phyloP scores from a whole-genome alignment of 768 basidiomycete genomes.

The Nevesoporus exiguus region DNA sequence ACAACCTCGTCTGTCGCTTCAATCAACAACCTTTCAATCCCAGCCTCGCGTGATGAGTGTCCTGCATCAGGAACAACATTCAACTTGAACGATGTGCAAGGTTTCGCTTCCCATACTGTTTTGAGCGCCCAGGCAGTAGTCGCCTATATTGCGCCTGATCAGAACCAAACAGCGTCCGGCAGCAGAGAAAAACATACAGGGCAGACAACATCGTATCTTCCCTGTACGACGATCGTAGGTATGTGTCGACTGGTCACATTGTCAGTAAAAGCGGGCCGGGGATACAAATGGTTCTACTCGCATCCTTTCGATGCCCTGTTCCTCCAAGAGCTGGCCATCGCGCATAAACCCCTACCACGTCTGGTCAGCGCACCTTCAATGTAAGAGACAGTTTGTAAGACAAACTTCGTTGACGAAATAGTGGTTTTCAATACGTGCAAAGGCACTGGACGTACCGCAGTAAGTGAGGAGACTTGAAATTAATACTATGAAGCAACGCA shows the following conservation, averaged over 20 bases:
- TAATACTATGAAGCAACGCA: constrained; percentile 33
- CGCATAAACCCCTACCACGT: constrained; percentile 71
- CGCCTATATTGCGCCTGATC: constrained; percentile 41
- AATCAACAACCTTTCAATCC: constrained; percentile 65
- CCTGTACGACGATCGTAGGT: constrained; percentile 78
- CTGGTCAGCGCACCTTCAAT: constrained; percentile 2
- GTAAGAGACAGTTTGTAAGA: constrained; percentile 3
- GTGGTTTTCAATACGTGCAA: constrained; percentile 87
- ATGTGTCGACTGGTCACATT: constrained; percentile 69
- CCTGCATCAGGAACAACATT: constrained; percentile 83
- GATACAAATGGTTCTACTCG: constrained; percentile 28
- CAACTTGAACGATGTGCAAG: constrained; percentile 36
- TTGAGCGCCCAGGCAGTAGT: constrained; percentile 81
- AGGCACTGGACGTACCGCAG: constrained; percentile 51
- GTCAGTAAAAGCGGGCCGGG: constrained; percentile 6
- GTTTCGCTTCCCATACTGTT: constrained; percentile 78
- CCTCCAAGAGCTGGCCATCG: constrained; percentile 82
- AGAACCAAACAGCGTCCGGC: not conserved
- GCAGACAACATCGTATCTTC: constrained; percentile 87
- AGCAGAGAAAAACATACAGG: constrained; percentile 47
- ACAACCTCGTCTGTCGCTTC: constrained; percentile 44
- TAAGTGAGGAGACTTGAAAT: constrained; percentile 5
- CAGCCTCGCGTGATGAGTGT: constrained; percentile 76
- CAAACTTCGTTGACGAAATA: constrained; percentile 80
- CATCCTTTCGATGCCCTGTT: constrained; percentile 88